Conservation (phyloP, 768 basidiomycete species). For the Suillus cothurnatus region DNA sequence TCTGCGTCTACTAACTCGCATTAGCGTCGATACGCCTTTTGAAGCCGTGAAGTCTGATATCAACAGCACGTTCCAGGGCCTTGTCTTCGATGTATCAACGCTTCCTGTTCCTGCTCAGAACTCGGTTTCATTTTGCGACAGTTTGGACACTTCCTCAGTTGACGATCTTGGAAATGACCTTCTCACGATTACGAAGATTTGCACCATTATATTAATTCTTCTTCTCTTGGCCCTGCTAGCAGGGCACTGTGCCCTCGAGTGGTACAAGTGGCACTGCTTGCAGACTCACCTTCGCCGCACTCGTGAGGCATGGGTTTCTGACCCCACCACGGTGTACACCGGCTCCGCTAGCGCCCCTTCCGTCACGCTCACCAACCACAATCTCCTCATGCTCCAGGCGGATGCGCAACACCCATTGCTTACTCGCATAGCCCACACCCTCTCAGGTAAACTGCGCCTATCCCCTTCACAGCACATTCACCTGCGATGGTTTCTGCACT, state of each 20-base stretch:
- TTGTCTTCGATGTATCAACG: slow-evolving; percentile 69
- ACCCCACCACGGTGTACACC: slow-evolving; percentile 60
- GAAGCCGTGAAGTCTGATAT: slow-evolving; percentile 87
- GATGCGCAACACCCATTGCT: slow-evolving; percentile 74
- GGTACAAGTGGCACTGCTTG: slow-evolving; percentile 85
- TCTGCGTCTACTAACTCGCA: slow-evolving; percentile 4
- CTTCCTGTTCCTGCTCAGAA: slow-evolving; percentile 79
- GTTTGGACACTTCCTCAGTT: slow-evolving; percentile 81
- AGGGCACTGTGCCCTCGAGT: slow-evolving; percentile 76
- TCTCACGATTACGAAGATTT: slow-evolving; percentile 78
- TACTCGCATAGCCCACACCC: slow-evolving; percentile 58
- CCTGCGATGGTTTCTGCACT: slow-evolving; percentile 86
- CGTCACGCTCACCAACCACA: slow-evolving; percentile 70
- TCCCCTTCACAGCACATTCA: slow-evolving; percentile 65
- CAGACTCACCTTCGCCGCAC: slow-evolving; percentile 66
- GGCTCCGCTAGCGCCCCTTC: slow-evolving; percentile 43
- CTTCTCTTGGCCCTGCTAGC: slow-evolving; percentile 74
- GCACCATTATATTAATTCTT: slow-evolving; percentile 70
- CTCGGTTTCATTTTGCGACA: slow-evolving; percentile 70
- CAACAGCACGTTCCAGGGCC: slow-evolving; percentile 78
- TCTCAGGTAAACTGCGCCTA: slow-evolving; percentile 55
- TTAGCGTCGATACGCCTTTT: slow-evolving; percentile 83
- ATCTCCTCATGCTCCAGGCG: slow-evolving; percentile 73
- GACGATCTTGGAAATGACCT: slow-evolving; percentile 84
- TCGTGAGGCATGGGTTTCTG: slow-evolving; percentile 75